These are phyloP conservation scores for Prunus yedoensis DNA, from an alignment of 331 rosid species.

Conservation along the genomic window DNA sequence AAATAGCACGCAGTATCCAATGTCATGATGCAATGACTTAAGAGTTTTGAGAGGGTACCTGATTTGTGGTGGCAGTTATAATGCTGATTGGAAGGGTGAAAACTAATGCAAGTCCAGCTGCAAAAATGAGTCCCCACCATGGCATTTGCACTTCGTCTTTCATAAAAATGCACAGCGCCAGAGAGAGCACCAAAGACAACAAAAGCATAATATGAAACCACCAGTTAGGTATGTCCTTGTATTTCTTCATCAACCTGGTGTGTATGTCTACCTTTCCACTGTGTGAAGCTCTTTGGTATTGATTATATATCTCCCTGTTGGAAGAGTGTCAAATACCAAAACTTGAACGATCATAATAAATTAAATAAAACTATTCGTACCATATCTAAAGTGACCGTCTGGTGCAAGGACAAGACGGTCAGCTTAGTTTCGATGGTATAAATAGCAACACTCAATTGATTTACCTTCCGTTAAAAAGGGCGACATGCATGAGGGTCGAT, in stretches of 20 bases:
- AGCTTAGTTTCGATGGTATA: background rate
- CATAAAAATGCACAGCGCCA: conserved; percentile 24
- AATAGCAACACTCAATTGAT: background rate
- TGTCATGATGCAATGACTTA: background rate
- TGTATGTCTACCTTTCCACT: conserved; percentile 31
- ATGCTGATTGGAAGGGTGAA: conserved; percentile 43
- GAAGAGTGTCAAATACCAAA: background rate
- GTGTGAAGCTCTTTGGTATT: conserved; percentile 16
- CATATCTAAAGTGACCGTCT: background rate
- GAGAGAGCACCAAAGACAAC: conserved; percentile 24
- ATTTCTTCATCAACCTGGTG: conserved; percentile 39
- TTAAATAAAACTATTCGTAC: too few species aligned
- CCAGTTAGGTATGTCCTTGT: conserved; percentile 41
- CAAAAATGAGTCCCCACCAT: conserved; percentile 44
- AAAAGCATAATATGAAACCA: conserved; percentile 36
- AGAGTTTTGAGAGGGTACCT: conserved; percentile 8
- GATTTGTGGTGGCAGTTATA: conserved; percentile 47
- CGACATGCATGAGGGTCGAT: conserved; percentile 37
- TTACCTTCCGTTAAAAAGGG: conserved; percentile 41
- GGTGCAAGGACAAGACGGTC: too few species aligned
- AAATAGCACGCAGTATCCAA: background rate
- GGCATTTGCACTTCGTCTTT: conserved; percentile 40
- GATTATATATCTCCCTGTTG: conserved; percentile 26
- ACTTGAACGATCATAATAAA: too few species aligned
- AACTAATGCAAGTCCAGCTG: conserved; percentile 27